Evolutionary conservation across 2,329 filamentous ascomycete species (phyloP).

Genomic region (Setomelanomma holmii): DNA sequence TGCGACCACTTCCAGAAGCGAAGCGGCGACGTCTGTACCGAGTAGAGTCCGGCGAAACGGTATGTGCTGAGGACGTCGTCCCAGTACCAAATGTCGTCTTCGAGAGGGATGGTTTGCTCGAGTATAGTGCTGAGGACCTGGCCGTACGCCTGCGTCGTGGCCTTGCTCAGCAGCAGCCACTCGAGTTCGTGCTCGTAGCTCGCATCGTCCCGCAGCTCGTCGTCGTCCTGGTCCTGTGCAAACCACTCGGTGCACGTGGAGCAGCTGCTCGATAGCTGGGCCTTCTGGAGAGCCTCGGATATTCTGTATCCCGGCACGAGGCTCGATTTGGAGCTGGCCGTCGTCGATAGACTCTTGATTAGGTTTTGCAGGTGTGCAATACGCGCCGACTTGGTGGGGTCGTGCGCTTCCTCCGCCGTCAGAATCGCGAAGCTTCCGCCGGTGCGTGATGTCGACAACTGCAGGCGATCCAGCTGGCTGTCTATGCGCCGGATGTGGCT

Average conservation of each 20-base stretch:
- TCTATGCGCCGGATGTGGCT: slow-evolving; percentile 66
- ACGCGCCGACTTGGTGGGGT: slow-evolving; percentile 56
- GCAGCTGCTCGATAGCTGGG: slow-evolving; percentile 58
- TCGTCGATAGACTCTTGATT: slow-evolving; percentile 74
- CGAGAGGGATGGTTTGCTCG: slow-evolving; percentile 82
- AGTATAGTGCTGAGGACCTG: slow-evolving; percentile 77
- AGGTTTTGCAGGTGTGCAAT: slow-evolving; percentile 68
- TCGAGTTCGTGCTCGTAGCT: slow-evolving; percentile 78
- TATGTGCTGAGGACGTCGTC: slow-evolving; percentile 84
- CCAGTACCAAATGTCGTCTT: slow-evolving; percentile 95
- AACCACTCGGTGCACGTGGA: slow-evolving; percentile 50
- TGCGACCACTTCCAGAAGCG: slow-evolving; percentile 75
- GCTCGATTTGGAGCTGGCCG: slow-evolving; percentile 68
- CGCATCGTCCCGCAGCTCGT: slow-evolving; percentile 32
- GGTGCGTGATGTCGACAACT: slow-evolving; percentile 51
- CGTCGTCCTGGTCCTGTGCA: slow-evolving; percentile 35
- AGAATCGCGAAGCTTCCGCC: slow-evolving; percentile 39
- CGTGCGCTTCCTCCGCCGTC: slow-evolving; percentile 43
- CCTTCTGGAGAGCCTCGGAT: slow-evolving; percentile 67
- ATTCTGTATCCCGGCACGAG: slow-evolving; percentile 66
- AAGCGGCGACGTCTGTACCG: slow-evolving; percentile 82
- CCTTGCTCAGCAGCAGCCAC: slow-evolving; percentile 91
- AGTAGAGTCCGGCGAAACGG: slow-evolving; percentile 80
- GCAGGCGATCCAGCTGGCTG: slow-evolving; percentile 64
- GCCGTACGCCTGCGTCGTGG: slow-evolving; percentile 89